Percentiles rank a stretch among this genome's conserved stretches.
These are phyloP conservation scores for Sindora glabra DNA, from an alignment of 306 rosid genomes.

Conservation along the genomic window DNA sequence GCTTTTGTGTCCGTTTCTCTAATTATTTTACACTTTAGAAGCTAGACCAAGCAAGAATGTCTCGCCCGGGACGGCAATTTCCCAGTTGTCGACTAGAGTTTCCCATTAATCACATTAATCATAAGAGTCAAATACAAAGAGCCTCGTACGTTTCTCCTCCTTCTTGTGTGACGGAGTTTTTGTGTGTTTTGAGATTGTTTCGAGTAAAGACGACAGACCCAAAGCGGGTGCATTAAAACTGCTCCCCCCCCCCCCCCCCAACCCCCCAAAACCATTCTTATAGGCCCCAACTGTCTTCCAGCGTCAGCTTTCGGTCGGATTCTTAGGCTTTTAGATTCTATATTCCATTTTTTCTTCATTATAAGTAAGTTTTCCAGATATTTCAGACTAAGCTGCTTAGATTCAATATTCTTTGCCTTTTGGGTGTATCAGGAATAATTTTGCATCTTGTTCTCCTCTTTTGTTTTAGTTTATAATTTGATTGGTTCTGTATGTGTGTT, in stretches of 20 bases:
- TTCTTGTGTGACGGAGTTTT: neutral
- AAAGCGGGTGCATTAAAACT: conserved; percentile 7
- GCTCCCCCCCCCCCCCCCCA: neutral
- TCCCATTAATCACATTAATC: neutral
- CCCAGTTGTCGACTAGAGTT: neutral
- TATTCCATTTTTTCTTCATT: conserved; percentile 1
- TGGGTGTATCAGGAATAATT: neutral
- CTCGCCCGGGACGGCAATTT: neutral
- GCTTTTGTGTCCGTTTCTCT: no score
- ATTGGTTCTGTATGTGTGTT: neutral
- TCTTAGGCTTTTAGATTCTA: conserved; percentile 19
- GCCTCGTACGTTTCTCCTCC: neutral
- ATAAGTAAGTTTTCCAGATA: neutral
- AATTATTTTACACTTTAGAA: no score
- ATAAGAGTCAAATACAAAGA: conserved; percentile 8
- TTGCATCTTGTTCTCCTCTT: no score
- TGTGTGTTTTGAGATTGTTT: conserved; percentile 14
- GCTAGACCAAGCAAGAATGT: no score
- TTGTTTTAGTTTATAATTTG: neutral
- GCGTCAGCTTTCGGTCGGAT: conserved; percentile 2
- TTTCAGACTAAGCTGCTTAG: neutral
- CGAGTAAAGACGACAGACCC: conserved; percentile 27
- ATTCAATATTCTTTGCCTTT: neutral
- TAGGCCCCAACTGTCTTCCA: no score
- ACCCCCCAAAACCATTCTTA: neutral